Evolutionary conservation across 108 stramenopile species (phyloP), one percentile per base, ranked within the genome.

Genomic region (Schizochytrium sp.): DNA sequence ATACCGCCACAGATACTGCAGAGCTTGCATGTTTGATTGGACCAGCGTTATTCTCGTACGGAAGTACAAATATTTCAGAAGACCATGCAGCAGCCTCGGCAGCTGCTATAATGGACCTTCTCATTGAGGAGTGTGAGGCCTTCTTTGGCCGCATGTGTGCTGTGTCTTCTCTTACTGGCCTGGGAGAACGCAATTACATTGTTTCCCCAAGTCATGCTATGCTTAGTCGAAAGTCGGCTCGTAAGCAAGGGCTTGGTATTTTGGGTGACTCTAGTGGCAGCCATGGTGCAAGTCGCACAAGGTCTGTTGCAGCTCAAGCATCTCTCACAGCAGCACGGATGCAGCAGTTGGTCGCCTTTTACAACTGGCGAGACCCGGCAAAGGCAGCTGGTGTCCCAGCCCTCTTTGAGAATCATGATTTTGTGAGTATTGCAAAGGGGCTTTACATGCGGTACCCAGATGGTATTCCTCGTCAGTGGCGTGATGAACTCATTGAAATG

Each of bases 351-450:
- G 53, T 55, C 1, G 55, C 50, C 76, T 83, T 83, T 83, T 83
- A 83, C 76, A 55, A 83, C 47, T 83, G 76, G 76, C 76, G 76
- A 17, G 76, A 83, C 47, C 76, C 76, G 2, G 76, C 47, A 0
- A 83, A 83, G 76, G 76, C 50, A 8, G 76, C 47, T 13, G n/a
- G 76, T 53, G 76, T 55, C 50, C 76, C 47, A n/a, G 50, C 55
- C 10, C 53, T 83, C 50, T 83, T 83, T 28, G 76, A 83, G 76
- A 55, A 83, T 55, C 76, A 83, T 53, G 53, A 49, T 12, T 83
- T 83, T 83, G n/a, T 83, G 50, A 83, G 47, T 28, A 83, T 83
- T 28, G 76, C 76, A 50, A 7, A 83, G 45, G 76, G 50, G 28
- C 49, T 55, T 28, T 50, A 40, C n/a, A 10, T 5, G 8, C 76